Evolutionary conservation across 257 asterid species (phyloP), one percentile per base, ranked within the genome.

Genomic region (Anisodus tanguticus): DNA sequence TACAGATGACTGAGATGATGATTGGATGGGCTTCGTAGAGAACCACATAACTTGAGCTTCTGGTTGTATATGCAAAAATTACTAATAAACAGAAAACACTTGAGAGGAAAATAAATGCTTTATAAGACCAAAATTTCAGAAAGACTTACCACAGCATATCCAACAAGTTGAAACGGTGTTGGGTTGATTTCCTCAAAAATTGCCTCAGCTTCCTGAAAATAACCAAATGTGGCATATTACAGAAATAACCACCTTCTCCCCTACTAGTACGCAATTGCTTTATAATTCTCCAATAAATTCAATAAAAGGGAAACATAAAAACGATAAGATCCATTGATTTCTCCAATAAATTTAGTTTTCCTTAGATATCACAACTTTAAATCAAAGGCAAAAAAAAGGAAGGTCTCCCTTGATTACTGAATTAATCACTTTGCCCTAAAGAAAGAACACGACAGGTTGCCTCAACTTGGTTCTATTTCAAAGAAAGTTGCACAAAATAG

Each of bases 201-300:
- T 60, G 98, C 98, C 90, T 94, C 95, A 80, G 95, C 97, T 81
- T 95, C 98, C 98, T 95, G 91, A 53, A 53, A 53, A 77, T 53
- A 51, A 53, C 63, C 64, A 54, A 77, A 77, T 31, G 59, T 76
- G 45, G 81, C 60, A 76, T 22, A 77, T 26, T 53, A 53, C 79
- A 41, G 58, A 71, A 71, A 71, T 7, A 71, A 45, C 16, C 49
- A 31, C 82, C 64, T 51, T 51, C 64, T 77, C 19, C 26, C 41
- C 64, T 77, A 53, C 82, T 53, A 51, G 19, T 51, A 26, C 43
- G 45, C 19, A 77, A 54, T 77, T 26, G 82, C 47, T 77, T 53
- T 51, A 51, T 53, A 15, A 41, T 41, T 41, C 6, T 66, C 35
- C 35, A 66, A 41, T n/a, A 6, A 31, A 66, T 31, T 66, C n/a